phyloP scores from a whole-genome alignment of 1,139 yeast genomes.

The Blastobotrys arbuscula region DNA sequence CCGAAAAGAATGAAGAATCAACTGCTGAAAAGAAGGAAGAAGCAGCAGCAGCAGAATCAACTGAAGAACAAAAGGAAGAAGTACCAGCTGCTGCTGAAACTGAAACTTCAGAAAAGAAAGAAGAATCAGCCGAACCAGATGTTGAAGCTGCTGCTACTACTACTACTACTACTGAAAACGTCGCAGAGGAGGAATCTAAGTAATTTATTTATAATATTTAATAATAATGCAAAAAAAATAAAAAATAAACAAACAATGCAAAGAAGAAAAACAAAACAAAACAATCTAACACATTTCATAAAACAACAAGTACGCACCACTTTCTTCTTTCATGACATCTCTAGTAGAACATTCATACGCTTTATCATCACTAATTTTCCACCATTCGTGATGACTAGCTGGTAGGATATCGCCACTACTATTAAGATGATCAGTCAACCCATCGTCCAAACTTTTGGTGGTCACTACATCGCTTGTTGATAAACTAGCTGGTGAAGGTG shows the following conservation, averaged over 20 bases:
- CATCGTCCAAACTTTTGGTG: slow-evolving; percentile 8
- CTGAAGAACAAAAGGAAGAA: slow-evolving; percentile 1
- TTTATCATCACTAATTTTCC: slow-evolving; percentile 79
- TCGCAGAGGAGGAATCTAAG: slow-evolving; percentile 2
- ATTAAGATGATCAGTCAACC: slow-evolving; percentile 1
- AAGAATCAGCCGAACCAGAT: not conserved
- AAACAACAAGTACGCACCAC: slow-evolving; percentile 76
- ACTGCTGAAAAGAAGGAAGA: slow-evolving; percentile 4
- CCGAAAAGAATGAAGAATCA: slow-evolving; percentile 2
- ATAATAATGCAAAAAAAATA: not conserved
- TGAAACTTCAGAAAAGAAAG: not conserved
- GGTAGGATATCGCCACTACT: slow-evolving; percentile 3
- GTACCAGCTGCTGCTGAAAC: not conserved
- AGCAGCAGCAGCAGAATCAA: not conserved
- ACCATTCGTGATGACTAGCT: slow-evolving; percentile 42
- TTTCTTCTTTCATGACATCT: slow-evolving; percentile 60
- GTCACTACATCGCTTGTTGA: slow-evolving; percentile 19
- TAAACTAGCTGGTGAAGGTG: slow-evolving; percentile 23
- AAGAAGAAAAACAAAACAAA: not conserved
- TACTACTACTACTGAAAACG: not conserved
- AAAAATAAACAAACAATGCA: too few relatives aligned
- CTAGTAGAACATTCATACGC: slow-evolving; percentile 57
- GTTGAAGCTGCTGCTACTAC: slow-evolving; percentile 4
- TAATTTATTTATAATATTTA: slow-evolving; percentile 4
- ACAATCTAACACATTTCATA: slow-evolving; percentile 44